A percentile compares a stretch with the other conserved stretches of the same genome.
Evolutionary conservation across 2,329 filamentous ascomycete species (phyloP).

Genomic region (Lachnellula hyalina): DNA sequence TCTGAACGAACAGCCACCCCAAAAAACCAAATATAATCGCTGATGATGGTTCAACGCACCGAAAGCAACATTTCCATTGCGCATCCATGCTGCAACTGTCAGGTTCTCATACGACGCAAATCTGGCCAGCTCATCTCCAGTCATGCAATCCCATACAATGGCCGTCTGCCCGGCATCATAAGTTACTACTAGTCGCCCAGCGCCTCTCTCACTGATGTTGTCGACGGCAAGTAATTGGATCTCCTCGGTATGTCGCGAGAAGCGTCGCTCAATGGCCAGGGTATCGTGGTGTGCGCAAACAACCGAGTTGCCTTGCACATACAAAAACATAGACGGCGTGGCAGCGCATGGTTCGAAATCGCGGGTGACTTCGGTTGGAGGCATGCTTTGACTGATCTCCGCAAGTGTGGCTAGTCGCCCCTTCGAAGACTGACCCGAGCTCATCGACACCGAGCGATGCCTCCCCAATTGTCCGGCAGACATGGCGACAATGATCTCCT

Average conservation of each 20-base stretch:
- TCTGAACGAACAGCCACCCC: background rate
- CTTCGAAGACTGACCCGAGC: conserved; percentile 46
- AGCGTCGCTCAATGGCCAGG: conserved; percentile 79
- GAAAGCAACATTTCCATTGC: conserved; percentile 93
- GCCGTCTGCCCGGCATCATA: conserved; percentile 88
- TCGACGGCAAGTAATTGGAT: conserved; percentile 83
- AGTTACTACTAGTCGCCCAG: conserved; percentile 82
- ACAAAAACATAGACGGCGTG: conserved; percentile 85
- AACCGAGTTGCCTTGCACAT: conserved; percentile 75
- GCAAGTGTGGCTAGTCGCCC: conserved; percentile 41
- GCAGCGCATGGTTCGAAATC: conserved; percentile 84
- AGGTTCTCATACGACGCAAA: conserved; percentile 89
- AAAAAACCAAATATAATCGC: background rate
- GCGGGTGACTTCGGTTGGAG: conserved; percentile 42
- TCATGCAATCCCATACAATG: conserved; percentile 95
- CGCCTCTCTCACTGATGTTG: conserved; percentile 81
- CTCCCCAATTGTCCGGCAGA: conserved; percentile 50
- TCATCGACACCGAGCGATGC: conserved; percentile 55
- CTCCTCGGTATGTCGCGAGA: conserved; percentile 77
- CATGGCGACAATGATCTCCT: conserved; percentile 44
- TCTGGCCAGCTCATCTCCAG: conserved; percentile 82
- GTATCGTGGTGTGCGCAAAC: conserved; percentile 91
- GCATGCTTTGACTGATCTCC: conserved; percentile 46
- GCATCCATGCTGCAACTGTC: conserved; percentile 87
- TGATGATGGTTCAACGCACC: conserved; percentile 51